Percentiles rank a stretch among this genome's conserved stretches.
These are phyloP conservation scores for Chloropicon primus DNA, from an alignment of 139 green algal genomes.

Conservation along the genomic window DNA sequence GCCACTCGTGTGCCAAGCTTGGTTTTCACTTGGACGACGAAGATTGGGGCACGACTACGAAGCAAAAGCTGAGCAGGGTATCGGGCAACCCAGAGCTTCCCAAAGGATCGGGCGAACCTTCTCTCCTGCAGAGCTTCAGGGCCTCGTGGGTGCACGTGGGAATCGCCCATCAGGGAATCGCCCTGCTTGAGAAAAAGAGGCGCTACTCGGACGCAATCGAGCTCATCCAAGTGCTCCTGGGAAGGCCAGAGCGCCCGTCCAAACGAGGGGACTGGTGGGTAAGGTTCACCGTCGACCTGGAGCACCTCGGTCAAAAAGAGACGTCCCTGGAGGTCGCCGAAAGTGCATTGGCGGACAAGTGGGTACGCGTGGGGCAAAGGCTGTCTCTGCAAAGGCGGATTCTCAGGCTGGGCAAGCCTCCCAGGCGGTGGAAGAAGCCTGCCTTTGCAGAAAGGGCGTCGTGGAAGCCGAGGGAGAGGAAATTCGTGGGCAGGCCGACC, in stretches of 20 bases:
- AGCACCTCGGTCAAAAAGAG: slow-evolving; percentile 37
- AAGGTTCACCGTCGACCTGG: slow-evolving; percentile 54
- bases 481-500: slow-evolving; percentile 15
- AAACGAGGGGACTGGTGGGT: slow-evolving; percentile 60
- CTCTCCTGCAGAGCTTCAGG: slow-evolving; percentile 46
- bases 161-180: slow-evolving; percentile 57
- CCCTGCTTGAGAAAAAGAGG: slow-evolving; percentile 51
- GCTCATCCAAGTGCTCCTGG: slow-evolving; percentile 51
- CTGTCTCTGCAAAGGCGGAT: slow-evolving; percentile 50
- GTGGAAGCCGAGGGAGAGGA: slow-evolving; percentile 36
- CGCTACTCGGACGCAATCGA: slow-evolving; percentile 39
- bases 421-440: slow-evolving; percentile 50
- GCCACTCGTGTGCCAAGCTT: background rate
- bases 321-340: slow-evolving; percentile 50
- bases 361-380: slow-evolving; percentile 44
- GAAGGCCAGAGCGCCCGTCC: background rate
- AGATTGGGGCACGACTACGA: background rate
- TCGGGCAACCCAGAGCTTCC: too few species aligned
- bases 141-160: slow-evolving; percentile 46
- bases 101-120: slow-evolving; percentile 14
- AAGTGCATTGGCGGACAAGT: slow-evolving; percentile 48
- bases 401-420: slow-evolving; percentile 65
- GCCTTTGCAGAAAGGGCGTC: slow-evolving; percentile 30
- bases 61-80: too few species aligned
- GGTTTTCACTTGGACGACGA: background rate